Evolutionary conservation across 768 basidiomycete genomes (phyloP), one percentile per base, ranked within the genome.

Genomic region (Agrocybe pediades): DNA sequence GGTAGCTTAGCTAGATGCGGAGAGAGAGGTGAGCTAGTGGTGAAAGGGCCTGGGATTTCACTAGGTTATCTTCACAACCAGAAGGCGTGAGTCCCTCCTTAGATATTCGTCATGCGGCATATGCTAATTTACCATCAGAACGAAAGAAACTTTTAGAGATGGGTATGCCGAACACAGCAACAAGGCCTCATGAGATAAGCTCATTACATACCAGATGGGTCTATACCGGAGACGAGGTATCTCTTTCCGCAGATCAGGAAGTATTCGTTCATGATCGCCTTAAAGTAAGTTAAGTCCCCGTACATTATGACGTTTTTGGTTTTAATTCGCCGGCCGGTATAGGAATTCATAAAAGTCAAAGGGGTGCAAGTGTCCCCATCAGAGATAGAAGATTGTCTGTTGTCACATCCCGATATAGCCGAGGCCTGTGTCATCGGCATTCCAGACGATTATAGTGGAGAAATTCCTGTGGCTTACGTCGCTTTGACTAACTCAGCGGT

Each of bases 281-380:
- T 49, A 87, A 87, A 73, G 83, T 80, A 51, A n/a, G 61, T 30
- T 36, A 24, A 27, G 27, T 43, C 20, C 23, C 20, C 17, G 9
- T 39, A 9, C 33, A 16, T 16, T n/a, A 6, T 29, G 1, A 19
- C 19, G 16, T n/a, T 39, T 21, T 13, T 41, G 5, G 5, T 23
- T 17, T 51, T 47, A 47, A 27, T 20, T 20, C 24, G 27, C 26
- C 51, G 21, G 41, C 15, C 27, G 19, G 25, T 47, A n/a, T n/a
- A 85, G 83, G 86, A 87, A 68, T 75, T 87, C 24, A 70, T 88
- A 63, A 88, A 89, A 66, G 83, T 85, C 27, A 76, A 69, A 53
- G 88, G 86, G 4, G 82, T 82, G 56, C 87, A 88, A 54, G 74
- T 75, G 11, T 69, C 74, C 6, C 73, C 73, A 2, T 71, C 87